Percentiles rank a stretch among this genome's conserved stretches.
phyloP scores from a whole-genome alignment of 2,329 filamentous ascomycete species.

The Aspergillus sp. region DNA sequence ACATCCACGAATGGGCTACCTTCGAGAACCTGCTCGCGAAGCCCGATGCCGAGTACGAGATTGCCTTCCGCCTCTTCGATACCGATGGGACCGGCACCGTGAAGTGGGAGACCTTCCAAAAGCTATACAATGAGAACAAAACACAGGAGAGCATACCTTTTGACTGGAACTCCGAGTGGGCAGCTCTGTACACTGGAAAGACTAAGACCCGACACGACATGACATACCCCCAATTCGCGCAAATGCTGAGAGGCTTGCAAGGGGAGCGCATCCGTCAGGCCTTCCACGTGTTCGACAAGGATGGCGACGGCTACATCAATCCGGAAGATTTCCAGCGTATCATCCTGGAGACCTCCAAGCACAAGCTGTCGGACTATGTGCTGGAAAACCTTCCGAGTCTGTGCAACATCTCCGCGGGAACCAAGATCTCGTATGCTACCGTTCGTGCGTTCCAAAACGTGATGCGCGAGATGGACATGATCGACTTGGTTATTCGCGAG shows the following conservation, averaged over 20 bases:
- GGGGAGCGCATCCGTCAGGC: slow-evolving; percentile 95
- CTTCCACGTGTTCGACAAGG: slow-evolving; percentile 86
- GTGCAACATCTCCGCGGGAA: slow-evolving; percentile 89
- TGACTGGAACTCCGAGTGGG: slow-evolving; percentile 97
- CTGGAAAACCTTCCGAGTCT: slow-evolving; percentile 86
- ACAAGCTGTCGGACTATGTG: slow-evolving; percentile 97
- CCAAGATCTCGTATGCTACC: slow-evolving; percentile 96
- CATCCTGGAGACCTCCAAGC: slow-evolving; percentile 85
- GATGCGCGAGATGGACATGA: slow-evolving; percentile 95
- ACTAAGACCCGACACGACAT: slow-evolving; percentile 86
- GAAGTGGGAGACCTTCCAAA: slow-evolving; percentile 85
- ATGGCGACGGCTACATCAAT: slow-evolving; percentile 91
- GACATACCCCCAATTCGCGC: slow-evolving; percentile 94
- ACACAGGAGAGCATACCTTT: slow-evolving; percentile 83
- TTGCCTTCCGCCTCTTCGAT: slow-evolving; percentile 96
- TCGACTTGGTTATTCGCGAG: slow-evolving; percentile 88
- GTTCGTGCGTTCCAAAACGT: slow-evolving; percentile 98
- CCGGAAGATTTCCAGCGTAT: slow-evolving; percentile 96
- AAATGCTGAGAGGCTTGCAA: slow-evolving; percentile 95
- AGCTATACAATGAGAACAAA: slow-evolving; percentile 85
- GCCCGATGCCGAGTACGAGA: slow-evolving; percentile 97
- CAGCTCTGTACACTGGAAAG: slow-evolving; percentile 85
- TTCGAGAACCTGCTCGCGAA: slow-evolving; percentile 94
- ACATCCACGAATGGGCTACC: slow-evolving; percentile 80
- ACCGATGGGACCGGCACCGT: slow-evolving; percentile 78